phyloP scores from a whole-genome alignment of 139 green algal genomes.

The Chlamydomonas sphaeroides region DNA sequence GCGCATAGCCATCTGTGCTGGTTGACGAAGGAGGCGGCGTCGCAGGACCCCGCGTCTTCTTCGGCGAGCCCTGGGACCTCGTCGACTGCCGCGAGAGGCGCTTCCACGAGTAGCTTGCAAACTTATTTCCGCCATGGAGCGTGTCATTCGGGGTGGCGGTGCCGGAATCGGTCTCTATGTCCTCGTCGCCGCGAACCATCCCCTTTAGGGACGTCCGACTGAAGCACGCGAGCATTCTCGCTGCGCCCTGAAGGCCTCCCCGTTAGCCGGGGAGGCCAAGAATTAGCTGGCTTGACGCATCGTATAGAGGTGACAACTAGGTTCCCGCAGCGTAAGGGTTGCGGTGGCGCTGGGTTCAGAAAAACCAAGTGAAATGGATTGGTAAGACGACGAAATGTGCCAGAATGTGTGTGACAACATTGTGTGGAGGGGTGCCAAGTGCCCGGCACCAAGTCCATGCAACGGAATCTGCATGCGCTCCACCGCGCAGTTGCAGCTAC shows the following conservation, averaged over 20 bases:
- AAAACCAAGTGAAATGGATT: too few species aligned
- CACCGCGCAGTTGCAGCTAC: too few species aligned
- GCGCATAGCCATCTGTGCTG: neutral
- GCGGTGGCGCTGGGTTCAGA: too few species aligned
- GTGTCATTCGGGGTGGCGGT: slow-evolving; percentile 22
- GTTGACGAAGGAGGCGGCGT: neutral
- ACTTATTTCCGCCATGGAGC: neutral
- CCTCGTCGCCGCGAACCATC: slow-evolving; percentile 9
- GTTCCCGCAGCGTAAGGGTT: too few species aligned
- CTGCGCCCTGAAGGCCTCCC: neutral
- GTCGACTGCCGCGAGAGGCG: neutral
- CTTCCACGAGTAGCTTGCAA: slow-evolving; percentile 2
- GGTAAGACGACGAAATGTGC: too few species aligned
- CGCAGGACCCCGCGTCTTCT: neutral
- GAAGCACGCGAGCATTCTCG: slow-evolving; percentile 8
- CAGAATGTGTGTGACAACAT: too few species aligned
- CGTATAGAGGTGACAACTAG: neutral
- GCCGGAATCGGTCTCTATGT: neutral
- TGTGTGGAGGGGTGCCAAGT: too few species aligned
- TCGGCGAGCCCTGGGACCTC: neutral
- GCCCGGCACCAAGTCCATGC: too few species aligned
- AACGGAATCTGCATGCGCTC: too few species aligned
- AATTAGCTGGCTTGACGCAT: neutral
- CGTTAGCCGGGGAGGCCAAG: neutral
- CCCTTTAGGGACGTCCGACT: neutral